These are phyloP conservation scores for Puccinia polysora DNA, from an alignment of 1,284 basidiomycete species.

Conservation along the genomic window DNA sequence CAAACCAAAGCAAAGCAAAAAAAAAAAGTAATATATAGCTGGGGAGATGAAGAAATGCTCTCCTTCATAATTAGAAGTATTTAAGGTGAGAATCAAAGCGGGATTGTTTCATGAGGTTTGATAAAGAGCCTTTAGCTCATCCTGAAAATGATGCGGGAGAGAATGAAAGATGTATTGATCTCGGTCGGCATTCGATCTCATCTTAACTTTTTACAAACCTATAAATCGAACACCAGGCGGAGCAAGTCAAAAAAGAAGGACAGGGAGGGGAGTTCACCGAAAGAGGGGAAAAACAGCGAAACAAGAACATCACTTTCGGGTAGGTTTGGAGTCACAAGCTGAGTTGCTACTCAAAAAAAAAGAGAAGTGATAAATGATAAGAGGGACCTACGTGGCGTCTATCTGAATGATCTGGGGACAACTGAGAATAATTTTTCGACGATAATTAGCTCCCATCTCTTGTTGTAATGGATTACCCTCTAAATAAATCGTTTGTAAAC, in stretches of 20 bases:
- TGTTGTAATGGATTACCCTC: slow-evolving; percentile 52
- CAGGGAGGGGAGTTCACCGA: background rate
- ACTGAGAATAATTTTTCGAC: slow-evolving; percentile 51
- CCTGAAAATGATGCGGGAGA: too few relatives aligned
- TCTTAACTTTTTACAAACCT: slow-evolving; percentile 21
- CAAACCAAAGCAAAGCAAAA: too few relatives aligned
- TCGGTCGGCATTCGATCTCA: background rate
- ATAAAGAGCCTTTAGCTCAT: too few relatives aligned
- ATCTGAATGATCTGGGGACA: slow-evolving; percentile 53
- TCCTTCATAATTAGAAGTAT: too few relatives aligned
- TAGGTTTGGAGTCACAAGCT: too few relatives aligned
- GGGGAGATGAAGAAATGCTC: too few relatives aligned
- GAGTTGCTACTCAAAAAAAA: too few relatives aligned
- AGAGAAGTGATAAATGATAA: background rate
- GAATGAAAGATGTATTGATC: background rate
- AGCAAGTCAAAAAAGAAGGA: background rate
- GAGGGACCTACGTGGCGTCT: slow-evolving; percentile 50
- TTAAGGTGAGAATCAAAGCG: too few relatives aligned
- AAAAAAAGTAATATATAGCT: too few relatives aligned
- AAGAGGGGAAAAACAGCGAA: background rate
- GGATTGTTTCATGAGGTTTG: too few relatives aligned
- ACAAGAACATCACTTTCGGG: background rate
- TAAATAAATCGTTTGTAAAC: slow-evolving; percentile 52
- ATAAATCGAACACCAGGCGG: too few relatives aligned
- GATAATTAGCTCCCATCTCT: slow-evolving; percentile 50